Evolutionary conservation across 2,329 filamentous ascomycete species (phyloP).

Genomic region (Fusarium drepaniforme): DNA sequence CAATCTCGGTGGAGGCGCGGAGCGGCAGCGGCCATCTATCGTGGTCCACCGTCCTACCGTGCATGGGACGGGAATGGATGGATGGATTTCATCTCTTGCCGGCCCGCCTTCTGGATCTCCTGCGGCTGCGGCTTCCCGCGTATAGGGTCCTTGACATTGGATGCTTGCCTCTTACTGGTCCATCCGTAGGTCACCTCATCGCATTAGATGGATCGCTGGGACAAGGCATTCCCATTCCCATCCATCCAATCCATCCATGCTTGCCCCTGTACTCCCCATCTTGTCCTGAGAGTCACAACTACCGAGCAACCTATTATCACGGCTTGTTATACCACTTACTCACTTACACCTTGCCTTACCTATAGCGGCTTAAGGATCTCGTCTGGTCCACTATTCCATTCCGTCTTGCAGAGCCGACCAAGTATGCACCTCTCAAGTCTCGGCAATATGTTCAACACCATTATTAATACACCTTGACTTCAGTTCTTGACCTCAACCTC

Average conservation of each 20-base stretch:
- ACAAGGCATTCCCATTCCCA: slow-evolving; percentile 13
- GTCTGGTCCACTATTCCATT: neutral
- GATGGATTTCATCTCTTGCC: neutral
- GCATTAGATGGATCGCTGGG: slow-evolving; percentile 14
- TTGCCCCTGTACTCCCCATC: neutral
- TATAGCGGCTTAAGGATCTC: neutral
- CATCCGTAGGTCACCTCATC: slow-evolving; percentile 3
- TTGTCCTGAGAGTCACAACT: slow-evolving; percentile 6
- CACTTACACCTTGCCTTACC: neutral
- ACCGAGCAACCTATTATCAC: neutral
- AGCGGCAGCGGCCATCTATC: slow-evolving; percentile 12
- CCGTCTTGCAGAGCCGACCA: neutral
- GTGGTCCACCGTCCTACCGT: slow-evolving; percentile 19
- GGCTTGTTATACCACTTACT: neutral
- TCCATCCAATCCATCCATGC: neutral
- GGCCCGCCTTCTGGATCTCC: slow-evolving; percentile 1
- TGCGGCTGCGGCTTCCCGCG: slow-evolving; percentile 19
- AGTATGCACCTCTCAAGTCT: neutral
- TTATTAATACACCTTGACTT: slow-evolving; percentile 29
- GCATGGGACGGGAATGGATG: slow-evolving; percentile 1
- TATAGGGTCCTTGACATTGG: slow-evolving; percentile 2
- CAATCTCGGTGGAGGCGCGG: slow-evolving; percentile 24
- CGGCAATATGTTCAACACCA: neutral
- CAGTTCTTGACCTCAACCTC: slow-evolving; percentile 27
- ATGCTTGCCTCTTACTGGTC: neutral